A percentile compares a stretch with the other conserved stretches of the same genome.
These are phyloP conservation scores for Backusella tarrabulga DNA, from an alignment of 192 early-diverging fungal species.

Conservation along the genomic window DNA sequence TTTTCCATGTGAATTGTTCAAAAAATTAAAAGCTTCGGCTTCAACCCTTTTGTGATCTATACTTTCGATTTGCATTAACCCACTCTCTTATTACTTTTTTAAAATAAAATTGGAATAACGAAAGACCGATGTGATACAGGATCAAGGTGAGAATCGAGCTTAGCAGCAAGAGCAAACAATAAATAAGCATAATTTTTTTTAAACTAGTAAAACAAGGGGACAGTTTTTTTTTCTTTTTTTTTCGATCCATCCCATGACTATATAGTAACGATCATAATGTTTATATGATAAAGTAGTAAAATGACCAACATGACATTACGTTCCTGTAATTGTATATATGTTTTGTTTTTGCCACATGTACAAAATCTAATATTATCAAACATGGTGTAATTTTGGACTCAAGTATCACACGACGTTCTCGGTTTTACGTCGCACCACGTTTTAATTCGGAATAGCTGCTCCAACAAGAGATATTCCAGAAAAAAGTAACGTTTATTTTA, in stretches of 20 bases:
- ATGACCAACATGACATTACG: background rate
- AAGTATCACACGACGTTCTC: constrained; percentile 11
- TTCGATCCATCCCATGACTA: background rate
- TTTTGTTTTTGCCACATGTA: constrained; percentile 13
- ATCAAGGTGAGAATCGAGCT: background rate
- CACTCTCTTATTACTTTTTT: background rate
- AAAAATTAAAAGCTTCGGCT: background rate
- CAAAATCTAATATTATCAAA: constrained; percentile 5
- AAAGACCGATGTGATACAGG: constrained; percentile 1
- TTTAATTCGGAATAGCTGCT: background rate
- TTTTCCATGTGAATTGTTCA: constrained; percentile 1
- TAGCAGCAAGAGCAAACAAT: background rate
- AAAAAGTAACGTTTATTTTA: background rate
- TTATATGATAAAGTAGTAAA: background rate
- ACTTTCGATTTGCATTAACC: background rate
- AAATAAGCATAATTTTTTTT: background rate
- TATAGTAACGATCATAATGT: background rate
- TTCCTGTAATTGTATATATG: background rate
- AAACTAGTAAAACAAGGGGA: background rate
- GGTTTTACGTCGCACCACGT: background rate
- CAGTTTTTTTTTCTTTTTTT: background rate
- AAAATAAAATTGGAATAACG: background rate
- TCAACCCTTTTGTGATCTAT: background rate
- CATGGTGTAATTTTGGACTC: constrained; percentile 5
- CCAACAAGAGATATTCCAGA: constrained; percentile 8